Conservation (phyloP, 2,329 filamentous ascomycete species). For the Cryphonectria parasitica region DNA sequence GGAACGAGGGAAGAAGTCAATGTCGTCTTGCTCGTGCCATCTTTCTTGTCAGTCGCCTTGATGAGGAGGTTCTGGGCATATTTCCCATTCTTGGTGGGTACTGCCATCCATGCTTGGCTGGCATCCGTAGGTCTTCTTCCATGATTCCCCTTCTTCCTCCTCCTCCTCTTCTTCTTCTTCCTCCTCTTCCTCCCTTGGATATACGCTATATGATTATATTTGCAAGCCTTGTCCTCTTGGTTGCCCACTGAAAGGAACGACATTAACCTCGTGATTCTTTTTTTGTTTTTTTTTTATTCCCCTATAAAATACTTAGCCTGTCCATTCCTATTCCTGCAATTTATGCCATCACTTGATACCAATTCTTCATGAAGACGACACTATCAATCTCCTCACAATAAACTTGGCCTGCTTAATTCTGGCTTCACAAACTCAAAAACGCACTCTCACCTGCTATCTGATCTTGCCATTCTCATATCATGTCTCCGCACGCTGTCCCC, state of each 20-base stretch:
- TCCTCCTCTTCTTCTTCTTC: not conserved
- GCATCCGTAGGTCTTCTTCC: not conserved
- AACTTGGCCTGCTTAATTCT: not conserved
- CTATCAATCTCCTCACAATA: not conserved
- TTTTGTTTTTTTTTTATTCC: not conserved
- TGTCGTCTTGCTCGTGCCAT: not conserved
- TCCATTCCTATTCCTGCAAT: not conserved
- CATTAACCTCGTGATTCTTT: not conserved
- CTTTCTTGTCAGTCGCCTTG: too few species aligned
- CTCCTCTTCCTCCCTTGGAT: not conserved
- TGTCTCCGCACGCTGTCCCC: conserved; percentile 49
- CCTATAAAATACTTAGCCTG: not conserved
- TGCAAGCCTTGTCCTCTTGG: not conserved
- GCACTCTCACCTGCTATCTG: not conserved
- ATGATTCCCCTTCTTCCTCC: not conserved
- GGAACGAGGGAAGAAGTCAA: not conserved
- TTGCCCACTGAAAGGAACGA: not conserved
- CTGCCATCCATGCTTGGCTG: not conserved
- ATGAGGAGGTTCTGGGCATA: not conserved
- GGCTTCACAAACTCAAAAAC: too few species aligned
- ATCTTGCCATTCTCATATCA: conserved; percentile 30
- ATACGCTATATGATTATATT: not conserved
- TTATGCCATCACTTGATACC: not conserved
- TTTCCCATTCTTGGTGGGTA: not conserved
- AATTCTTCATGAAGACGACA: not conserved